phyloP scores from a whole-genome alignment of 2,329 filamentous ascomycete species.

The Rugonectria rugulosa region DNA sequence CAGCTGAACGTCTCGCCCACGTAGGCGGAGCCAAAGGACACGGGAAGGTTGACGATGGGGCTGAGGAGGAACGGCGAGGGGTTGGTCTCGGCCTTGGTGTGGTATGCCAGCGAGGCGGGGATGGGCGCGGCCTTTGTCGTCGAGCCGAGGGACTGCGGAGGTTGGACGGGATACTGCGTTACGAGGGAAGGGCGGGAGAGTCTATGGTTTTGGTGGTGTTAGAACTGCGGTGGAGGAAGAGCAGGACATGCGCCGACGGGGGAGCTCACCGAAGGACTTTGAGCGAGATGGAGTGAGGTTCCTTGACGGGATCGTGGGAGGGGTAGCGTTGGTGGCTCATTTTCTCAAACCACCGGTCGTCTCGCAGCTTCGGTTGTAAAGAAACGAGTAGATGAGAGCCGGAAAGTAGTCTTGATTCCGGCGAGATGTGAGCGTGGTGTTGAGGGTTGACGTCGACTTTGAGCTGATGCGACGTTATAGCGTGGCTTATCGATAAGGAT shows the following conservation, averaged over 20 bases:
- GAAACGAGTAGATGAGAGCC: not conserved
- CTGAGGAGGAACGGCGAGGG: slow-evolving; percentile 65
- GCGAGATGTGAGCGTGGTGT: not conserved
- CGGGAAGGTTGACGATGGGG: slow-evolving; percentile 80
- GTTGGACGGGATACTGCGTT: slow-evolving; percentile 70
- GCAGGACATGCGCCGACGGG: not conserved
- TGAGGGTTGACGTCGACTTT: slow-evolving; percentile 14
- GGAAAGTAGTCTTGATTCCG: not conserved
- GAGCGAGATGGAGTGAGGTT: slow-evolving; percentile 79
- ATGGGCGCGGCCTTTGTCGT: slow-evolving; percentile 48
- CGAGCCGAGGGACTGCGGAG: slow-evolving; percentile 54
- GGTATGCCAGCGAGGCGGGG: slow-evolving; percentile 78
- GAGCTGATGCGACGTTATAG: not conserved
- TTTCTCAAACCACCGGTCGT: slow-evolving; percentile 19
- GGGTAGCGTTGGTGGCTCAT: slow-evolving; percentile 68
- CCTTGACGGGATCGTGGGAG: slow-evolving; percentile 68
- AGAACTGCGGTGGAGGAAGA: slow-evolving; percentile 7
- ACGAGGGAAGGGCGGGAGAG: slow-evolving; percentile 84
- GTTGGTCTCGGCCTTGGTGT: slow-evolving; percentile 52
- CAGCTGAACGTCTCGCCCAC: slow-evolving; percentile 96
- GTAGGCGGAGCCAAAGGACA: slow-evolving; percentile 92
- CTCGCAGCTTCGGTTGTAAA: not conserved
- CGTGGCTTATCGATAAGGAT: slow-evolving; percentile 24
- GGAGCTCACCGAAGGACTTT: slow-evolving; percentile 72
- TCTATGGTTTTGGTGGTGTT: slow-evolving; percentile 53